A percentile compares a stretch with the other conserved stretches of the same genome.
Evolutionary conservation across 441 rosid species (phyloP).

Genomic region (Brassica balearica): DNA sequence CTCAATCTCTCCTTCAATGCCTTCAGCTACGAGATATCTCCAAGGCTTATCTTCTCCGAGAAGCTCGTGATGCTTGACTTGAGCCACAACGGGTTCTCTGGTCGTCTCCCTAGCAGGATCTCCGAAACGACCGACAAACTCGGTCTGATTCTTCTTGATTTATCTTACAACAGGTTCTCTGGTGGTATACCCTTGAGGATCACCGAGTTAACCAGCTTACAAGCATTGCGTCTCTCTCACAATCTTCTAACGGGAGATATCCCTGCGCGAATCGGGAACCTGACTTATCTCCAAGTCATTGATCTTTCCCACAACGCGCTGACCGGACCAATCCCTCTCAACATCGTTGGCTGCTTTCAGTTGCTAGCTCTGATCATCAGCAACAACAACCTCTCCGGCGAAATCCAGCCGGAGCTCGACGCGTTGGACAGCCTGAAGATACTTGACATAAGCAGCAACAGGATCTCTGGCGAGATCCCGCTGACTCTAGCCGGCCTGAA

Average conservation of each 20-base stretch:
- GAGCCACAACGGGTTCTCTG: conserved; percentile 76
- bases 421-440: conserved; percentile 84
- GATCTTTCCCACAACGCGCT: conserved; percentile 79
- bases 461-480: conserved; percentile 83
- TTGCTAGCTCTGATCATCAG: conserved; percentile 69
- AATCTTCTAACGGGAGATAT: conserved; percentile 79
- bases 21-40: conserved; percentile 69
- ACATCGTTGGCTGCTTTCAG: conserved; percentile 90
- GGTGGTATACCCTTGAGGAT: conserved; percentile 75
- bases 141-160: conserved; percentile 82
- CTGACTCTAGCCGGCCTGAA: conserved; percentile 85
- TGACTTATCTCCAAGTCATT: conserved; percentile 85
- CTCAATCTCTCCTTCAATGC: conserved; percentile 73
- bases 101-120: conserved; percentile 70
- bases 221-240: conserved; percentile 85
- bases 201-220: conserved; percentile 83
- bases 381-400: conserved; percentile 81
- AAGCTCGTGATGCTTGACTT: conserved; percentile 83
- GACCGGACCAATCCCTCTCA: conserved; percentile 81
- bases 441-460: conserved; percentile 80
- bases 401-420: conserved; percentile 90
- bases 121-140: conserved; percentile 73
- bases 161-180: conserved; percentile 75
- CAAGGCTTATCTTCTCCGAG: conserved; percentile 69
- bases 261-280: conserved; percentile 80